Percentiles rank a stretch among this genome's conserved stretches.
Evolutionary conservation across 1,139 yeast genomes (phyloP).

Genomic region (Saccharomyces pastorianus): DNA sequence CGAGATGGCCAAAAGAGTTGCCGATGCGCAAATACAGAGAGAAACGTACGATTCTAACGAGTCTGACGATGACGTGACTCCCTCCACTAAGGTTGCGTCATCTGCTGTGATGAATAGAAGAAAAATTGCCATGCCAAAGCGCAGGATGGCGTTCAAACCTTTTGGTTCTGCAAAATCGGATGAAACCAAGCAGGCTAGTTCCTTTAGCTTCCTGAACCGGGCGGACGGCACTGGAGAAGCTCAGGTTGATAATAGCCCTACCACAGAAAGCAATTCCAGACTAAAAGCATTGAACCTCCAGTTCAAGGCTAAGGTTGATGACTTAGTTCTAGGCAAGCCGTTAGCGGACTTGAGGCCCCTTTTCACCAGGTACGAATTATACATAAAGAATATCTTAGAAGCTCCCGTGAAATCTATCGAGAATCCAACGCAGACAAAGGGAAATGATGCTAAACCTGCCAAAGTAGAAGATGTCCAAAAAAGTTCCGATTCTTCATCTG

Average conservation of each 20-base stretch:
- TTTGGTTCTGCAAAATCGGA: conserved; percentile 4
- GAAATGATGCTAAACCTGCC: background rate
- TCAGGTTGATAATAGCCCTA: background rate
- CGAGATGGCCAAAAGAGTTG: conserved; percentile 58
- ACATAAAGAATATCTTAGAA: conserved; percentile 20
- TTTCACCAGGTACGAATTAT: conserved; percentile 53
- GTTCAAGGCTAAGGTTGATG: conserved; percentile 46
- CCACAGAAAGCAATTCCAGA: conserved; percentile 27
- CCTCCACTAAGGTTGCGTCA: conserved; percentile 45
- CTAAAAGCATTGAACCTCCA: conserved; percentile 62
- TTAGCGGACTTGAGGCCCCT: conserved; percentile 52
- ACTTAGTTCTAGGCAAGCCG: conserved; percentile 39
- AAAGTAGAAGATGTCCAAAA: background rate
- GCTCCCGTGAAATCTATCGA: conserved; percentile 1
- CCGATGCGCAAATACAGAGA: conserved; percentile 50
- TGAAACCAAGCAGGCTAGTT: conserved; percentile 16
- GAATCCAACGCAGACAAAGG: background rate
- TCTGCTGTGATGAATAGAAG: conserved; percentile 58
- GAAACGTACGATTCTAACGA: conserved; percentile 35
- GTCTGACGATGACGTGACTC: conserved; percentile 35
- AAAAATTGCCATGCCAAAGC: conserved; percentile 55
- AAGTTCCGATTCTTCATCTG: conserved; percentile 8
- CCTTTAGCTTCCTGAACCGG: conserved; percentile 13
- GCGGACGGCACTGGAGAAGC: background rate
- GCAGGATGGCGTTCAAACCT: conserved; percentile 19